Evolutionary conservation across 2,329 filamentous ascomycete species (phyloP).

Genomic region (Ascomycota sp.): DNA sequence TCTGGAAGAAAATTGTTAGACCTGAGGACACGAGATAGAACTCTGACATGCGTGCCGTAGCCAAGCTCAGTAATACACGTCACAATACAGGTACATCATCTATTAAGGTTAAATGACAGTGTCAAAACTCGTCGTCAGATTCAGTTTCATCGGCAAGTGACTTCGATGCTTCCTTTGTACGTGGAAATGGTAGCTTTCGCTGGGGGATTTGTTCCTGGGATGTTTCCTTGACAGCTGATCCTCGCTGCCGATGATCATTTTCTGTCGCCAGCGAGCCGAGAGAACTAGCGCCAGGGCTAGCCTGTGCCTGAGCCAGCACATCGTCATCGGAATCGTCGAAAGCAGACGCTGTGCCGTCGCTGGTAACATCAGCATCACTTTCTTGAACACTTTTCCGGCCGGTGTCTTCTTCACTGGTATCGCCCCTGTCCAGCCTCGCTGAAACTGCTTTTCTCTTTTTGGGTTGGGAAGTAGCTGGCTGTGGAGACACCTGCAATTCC

Average conservation of each 20-base stretch:
- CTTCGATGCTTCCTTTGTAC: constrained; percentile 11
- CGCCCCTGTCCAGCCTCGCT: constrained; percentile 19
- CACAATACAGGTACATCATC: background rate
- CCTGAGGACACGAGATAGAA: constrained; percentile 22
- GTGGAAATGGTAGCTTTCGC: constrained; percentile 23
- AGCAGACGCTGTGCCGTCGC: constrained; percentile 19
- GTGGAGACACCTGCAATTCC: constrained; percentile 7
- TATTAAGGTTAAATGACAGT: background rate
- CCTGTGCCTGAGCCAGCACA: constrained; percentile 6
- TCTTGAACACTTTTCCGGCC: constrained; percentile 15
- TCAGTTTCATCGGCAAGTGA: constrained; percentile 24
- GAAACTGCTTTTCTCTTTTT: constrained; percentile 27
- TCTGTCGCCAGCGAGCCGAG: background rate
- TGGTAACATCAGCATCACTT: constrained; percentile 18
- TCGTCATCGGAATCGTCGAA: constrained; percentile 21
- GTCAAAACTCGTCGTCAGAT: constrained; percentile 34
- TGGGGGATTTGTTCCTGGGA: constrained; percentile 14
- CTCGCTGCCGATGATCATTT: constrained; percentile 1
- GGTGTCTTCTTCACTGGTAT: constrained; percentile 18
- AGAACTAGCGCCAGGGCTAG: background rate
- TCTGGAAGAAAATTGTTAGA: constrained; percentile 34
- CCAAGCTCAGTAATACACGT: background rate
- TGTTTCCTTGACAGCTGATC: constrained; percentile 5
- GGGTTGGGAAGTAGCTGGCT: constrained; percentile 17
- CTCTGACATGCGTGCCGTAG: background rate